Base-by-base conservation (phyloP, 768 basidiomycete species). In the Agrocybe pediades region DNA sequence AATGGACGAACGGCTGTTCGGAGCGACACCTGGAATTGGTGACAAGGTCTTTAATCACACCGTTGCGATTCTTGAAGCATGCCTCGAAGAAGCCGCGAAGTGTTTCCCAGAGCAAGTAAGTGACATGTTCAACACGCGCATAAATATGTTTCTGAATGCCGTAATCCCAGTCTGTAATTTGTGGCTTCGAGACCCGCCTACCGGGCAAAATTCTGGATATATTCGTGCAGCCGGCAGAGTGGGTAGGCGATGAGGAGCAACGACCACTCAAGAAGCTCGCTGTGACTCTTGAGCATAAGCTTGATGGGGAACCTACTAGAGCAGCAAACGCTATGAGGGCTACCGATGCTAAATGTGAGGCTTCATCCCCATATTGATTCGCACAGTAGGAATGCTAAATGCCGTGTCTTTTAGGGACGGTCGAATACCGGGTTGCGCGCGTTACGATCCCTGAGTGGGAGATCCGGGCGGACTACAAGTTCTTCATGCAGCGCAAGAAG, bases 1-100 rank as follows among this genome's bases (percentile, higher is more conserved):
- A 66, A 93, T 99, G 88, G 96, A 98, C 57, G 74, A 80, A 39
- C 79, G 82, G 15, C 67, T 98, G 1, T 95, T 87, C 62, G 94
- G 94, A 0, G 26, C 65, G 30, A 66, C 64, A 3, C 62, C 67
- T 6, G 81, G 76, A 4, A 72, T 79, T n/a, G 95, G 92, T 1
- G 76, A 86, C 23, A 80, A 80, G 43, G 81, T 92, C 1, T 98
- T 97, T 71, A 75, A 79, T 47, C 85, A 88, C 62, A 90, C 87
- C 53, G 72, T 96, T 3, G 70, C 68, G 4, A 54, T 95, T 2
- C 73, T 97, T 50, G 95, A 97, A 68, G 69, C 68, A 7, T 66
- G 95, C 6, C 65, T 85, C 17, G 72, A 83, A 2, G 83, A 86
- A 56, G 77, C 88, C 2, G 71, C 77, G 3, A 64, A 67, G 1